A percentile compares a stretch with the other conserved stretches of the same genome.
Evolutionary conservation across 2,329 filamentous ascomycete genomes (phyloP).

Genomic region (Chaetomium sp.): DNA sequence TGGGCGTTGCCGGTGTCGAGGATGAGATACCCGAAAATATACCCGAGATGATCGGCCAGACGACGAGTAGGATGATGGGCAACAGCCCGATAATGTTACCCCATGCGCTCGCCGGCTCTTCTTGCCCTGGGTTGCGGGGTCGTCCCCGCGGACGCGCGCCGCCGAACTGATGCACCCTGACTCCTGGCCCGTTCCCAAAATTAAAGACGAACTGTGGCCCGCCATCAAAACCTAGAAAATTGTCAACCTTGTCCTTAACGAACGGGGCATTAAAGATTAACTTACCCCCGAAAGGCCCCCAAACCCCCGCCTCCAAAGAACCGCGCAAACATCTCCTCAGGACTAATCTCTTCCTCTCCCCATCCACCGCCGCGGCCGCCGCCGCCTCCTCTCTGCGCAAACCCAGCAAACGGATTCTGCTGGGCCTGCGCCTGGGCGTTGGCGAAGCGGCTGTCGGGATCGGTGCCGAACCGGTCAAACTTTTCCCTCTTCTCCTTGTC

Average conservation of each 20-base stretch:
- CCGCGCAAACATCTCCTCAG: slow-evolving; percentile 93
- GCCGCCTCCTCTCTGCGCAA: slow-evolving; percentile 47
- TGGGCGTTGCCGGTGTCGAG: slow-evolving; percentile 60
- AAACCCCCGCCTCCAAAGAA: slow-evolving; percentile 88
- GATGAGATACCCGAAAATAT: slow-evolving; percentile 63
- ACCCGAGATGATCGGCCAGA: slow-evolving; percentile 80
- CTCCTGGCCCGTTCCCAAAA: slow-evolving; percentile 83
- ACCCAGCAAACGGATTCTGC: slow-evolving; percentile 66
- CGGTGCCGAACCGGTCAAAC: slow-evolving; percentile 86
- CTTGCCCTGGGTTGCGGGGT: slow-evolving; percentile 64
- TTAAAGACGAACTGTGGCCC: slow-evolving; percentile 95
- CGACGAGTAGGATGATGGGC: slow-evolving; percentile 85
- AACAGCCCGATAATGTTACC: slow-evolving; percentile 72
- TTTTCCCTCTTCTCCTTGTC: slow-evolving; percentile 91
- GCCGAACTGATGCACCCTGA: slow-evolving; percentile 94
- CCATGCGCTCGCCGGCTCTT: slow-evolving; percentile 54
- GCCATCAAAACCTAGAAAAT: slow-evolving; percentile 63
- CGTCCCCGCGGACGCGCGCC: slow-evolving; percentile 75
- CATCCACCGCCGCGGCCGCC: slow-evolving; percentile 59
- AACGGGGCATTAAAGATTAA: background rate
- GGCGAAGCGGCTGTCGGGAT: slow-evolving; percentile 86
- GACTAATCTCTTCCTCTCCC: slow-evolving; percentile 83
- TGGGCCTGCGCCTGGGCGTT: slow-evolving; percentile 60
- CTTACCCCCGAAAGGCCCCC: slow-evolving; percentile 55
- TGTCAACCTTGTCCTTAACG: background rate